Percentiles rank a stretch among this genome's conserved stretches.
Conservation (phyloP, 1,139 yeast species). For the Magnusiomyces magnusii region DNA sequence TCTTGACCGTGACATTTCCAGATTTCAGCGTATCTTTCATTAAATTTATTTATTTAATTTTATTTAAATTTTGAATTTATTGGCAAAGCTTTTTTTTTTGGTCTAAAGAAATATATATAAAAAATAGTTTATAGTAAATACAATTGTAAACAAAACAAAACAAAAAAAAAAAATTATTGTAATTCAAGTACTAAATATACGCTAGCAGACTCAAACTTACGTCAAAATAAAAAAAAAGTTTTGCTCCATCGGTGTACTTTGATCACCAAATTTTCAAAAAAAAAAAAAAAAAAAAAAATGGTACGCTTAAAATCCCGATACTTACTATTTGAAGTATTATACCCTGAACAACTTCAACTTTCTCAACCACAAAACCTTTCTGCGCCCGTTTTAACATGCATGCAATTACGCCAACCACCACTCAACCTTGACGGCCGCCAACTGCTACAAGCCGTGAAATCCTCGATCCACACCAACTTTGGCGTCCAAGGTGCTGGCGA, state of each 20-base stretch:
- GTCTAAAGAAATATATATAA: neutral
- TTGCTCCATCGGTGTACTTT: neutral
- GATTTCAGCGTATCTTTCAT: neutral
- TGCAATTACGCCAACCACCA: slow-evolving; percentile 21
- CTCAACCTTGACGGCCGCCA: slow-evolving; percentile 21
- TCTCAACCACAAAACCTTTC: slow-evolving; percentile 24
- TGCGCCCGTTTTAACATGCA: slow-evolving; percentile 8
- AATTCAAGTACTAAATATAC: no score
- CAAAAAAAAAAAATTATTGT: no score
- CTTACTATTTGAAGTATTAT: slow-evolving; percentile 60
- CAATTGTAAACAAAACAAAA: no score
- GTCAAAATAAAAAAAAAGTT: neutral
- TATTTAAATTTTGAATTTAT: neutral
- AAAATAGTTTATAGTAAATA: no score
- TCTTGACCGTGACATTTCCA: neutral
- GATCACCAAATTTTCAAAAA: no score
- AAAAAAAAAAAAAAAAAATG: no score
- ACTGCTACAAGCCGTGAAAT: slow-evolving; percentile 40
- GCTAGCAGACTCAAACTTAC: neutral
- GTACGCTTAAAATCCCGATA: slow-evolving; percentile 84
- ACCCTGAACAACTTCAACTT: neutral
- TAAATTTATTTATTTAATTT: neutral
- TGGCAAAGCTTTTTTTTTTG: neutral
- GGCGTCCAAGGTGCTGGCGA: slow-evolving; percentile 77
- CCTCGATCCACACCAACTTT: slow-evolving; percentile 50